A percentile compares a stretch with the other conserved stretches of the same genome.
Conservation (phyloP, 2,329 filamentous ascomycete species). For the Arthrobotrys conoides region DNA sequence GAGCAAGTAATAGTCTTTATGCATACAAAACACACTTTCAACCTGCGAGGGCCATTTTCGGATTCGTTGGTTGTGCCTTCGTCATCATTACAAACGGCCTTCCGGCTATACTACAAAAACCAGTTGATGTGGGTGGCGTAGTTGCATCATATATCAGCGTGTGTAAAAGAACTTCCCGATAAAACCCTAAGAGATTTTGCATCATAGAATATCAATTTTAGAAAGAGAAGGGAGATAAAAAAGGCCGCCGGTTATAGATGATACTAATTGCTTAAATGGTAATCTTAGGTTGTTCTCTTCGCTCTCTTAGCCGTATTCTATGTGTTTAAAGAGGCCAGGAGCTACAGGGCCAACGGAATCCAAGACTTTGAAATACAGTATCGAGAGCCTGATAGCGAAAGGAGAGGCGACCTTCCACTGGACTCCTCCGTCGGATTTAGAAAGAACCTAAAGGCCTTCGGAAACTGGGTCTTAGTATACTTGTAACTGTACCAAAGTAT, state of each 20-base stretch:
- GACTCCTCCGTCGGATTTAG: background rate
- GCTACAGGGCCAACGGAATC: background rate
- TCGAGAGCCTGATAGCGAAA: background rate
- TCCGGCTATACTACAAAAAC: background rate
- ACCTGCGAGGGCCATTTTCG: conserved; percentile 63
- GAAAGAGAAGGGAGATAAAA: background rate
- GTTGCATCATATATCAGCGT: conserved; percentile 7
- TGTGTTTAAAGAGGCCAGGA: background rate
- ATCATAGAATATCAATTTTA: too few species aligned
- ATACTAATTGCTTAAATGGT: background rate
- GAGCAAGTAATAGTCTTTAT: conserved; percentile 59
- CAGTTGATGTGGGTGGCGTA: background rate
- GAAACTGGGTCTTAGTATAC: background rate
- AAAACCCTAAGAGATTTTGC: too few species aligned
- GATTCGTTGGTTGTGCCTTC: conserved; percentile 41
- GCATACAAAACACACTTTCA: conserved; percentile 64
- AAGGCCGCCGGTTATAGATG: background rate
- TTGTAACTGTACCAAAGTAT: background rate
- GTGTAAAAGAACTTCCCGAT: background rate
- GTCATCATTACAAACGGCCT: background rate
- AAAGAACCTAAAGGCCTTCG: background rate
- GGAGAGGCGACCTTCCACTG: background rate
- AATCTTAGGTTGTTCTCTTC: background rate
- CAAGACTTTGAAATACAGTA: background rate
- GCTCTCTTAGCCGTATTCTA: background rate